Conservation (phyloP, 768 basidiomycete species). For the Amyloporia xantha region DNA sequence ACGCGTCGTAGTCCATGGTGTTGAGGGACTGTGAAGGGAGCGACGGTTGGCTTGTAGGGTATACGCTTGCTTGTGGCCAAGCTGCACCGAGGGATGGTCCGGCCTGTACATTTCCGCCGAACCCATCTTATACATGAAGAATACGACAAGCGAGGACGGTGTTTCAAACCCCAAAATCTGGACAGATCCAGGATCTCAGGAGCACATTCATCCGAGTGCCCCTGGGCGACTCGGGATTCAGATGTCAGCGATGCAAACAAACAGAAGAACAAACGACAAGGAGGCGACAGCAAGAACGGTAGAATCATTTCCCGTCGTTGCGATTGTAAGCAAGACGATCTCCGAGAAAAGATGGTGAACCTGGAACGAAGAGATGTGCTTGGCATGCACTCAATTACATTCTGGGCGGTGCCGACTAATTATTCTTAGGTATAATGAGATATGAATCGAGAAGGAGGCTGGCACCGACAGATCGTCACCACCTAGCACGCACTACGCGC, state of each 20-base stretch:
- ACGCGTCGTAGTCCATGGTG: constrained; percentile 71
- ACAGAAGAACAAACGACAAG: not conserved
- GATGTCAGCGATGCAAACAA: not conserved
- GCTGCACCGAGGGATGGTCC: constrained; percentile 10
- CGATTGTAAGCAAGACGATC: not conserved
- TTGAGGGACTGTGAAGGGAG: not conserved
- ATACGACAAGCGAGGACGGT: not conserved
- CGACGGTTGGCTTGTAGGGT: constrained; percentile 11
- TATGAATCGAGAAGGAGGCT: not conserved
- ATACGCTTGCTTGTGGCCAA: constrained; percentile 7
- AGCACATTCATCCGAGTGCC: not conserved
- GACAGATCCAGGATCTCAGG: not conserved
- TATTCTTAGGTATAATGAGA: not conserved
- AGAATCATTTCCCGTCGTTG: not conserved
- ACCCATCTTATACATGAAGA: constrained; percentile 7
- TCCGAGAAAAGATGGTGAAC: not conserved
- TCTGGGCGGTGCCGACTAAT: not conserved
- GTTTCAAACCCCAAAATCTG: not conserved
- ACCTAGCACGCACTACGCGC: not conserved
- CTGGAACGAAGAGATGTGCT: not conserved
- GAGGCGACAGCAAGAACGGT: not conserved
- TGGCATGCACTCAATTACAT: not conserved
- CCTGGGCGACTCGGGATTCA: not conserved
- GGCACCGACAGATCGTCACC: not conserved
- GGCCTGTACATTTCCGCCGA: not conserved